Base-by-base conservation (phyloP, 169 alveolate genomes). In the Babesia caballi region DNA sequence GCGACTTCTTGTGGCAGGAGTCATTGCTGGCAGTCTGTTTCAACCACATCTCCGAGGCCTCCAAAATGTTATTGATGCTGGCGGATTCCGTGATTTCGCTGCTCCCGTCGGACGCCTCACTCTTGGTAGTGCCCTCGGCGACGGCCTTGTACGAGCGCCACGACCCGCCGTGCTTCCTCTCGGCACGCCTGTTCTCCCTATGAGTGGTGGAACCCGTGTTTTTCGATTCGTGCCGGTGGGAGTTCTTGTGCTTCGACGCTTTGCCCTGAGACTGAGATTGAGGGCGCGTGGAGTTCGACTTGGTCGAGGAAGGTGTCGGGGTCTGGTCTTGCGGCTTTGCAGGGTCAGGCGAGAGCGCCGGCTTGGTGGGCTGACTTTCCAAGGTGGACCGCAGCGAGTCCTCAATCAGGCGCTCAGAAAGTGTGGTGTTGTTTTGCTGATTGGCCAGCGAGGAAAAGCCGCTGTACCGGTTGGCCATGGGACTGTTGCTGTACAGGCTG, bases 41-140 rank as follows among this genome's bases (percentile, higher is more conserved):
- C 41, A 73, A 7, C 84, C 84, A 73, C 4, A 73, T 58, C 42
- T 73, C 73, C 8, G 58, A 46, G 0, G 84, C 84, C 46, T 73
- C 76, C 30, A 73, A 17, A 0, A 73, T 50, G 66, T 73, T 73
- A 44, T 30, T 9, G 28, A 73, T 51, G 49, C 73, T 73, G 9
- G 77, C 84, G 4, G 84, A 35, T 19, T 52, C 61, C 30, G 61
- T 12, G 42, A 52, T n/a, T 19, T 27, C 36, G 36, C 40, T 9
- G 41, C 27, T 35, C 11, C 11, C 61, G 27, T 7, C 35, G 23
- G 61, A 3, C 8, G 2, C 30, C 6, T 1, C 53, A 23, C 53
- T 23, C 0, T 8, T 12, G 8, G 11, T 11, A 1, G 53, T 19
- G 30, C 30, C 11, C 3, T 12, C 7, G n/a, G 14, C 53, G 30